These are phyloP conservation scores for Akanthomyces lecanii DNA, from an alignment of 2,329 filamentous ascomycete species.

Conservation along the genomic window DNA sequence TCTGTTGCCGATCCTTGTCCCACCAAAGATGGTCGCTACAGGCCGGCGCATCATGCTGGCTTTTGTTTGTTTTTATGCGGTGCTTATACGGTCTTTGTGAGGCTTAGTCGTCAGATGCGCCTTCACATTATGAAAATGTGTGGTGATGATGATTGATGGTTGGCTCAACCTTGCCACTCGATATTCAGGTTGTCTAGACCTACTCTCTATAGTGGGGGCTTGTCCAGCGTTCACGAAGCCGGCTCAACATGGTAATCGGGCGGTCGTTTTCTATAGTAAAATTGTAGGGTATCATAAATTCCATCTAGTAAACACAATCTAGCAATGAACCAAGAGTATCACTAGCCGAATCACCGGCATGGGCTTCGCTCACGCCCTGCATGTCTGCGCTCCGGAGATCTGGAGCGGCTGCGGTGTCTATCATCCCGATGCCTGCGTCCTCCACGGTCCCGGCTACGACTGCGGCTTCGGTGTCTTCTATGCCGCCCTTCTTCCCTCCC, in stretches of 20 bases:
- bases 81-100: too few species aligned
- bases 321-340: not conserved
- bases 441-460: conserved; percentile 17
- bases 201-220: not conserved
- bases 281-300: conserved; percentile 1
- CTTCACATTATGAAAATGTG: not conserved
- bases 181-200: not conserved
- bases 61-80: not conserved
- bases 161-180: not conserved
- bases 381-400: conserved; percentile 11
- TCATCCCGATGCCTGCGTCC: conserved; percentile 14
- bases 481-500: conserved; percentile 9
- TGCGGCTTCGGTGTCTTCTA: conserved; percentile 16
- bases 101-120: too few species aligned
- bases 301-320: too few species aligned
- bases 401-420: conserved; percentile 18
- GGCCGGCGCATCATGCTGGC: not conserved
- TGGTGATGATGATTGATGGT: not conserved
- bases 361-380: not conserved
- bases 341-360: not conserved
- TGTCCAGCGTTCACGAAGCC: not conserved
- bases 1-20: conserved; percentile 20
- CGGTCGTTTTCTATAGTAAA: not conserved
- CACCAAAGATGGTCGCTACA: conserved; percentile 17
- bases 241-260: not conserved